Evolutionary conservation across 2,329 filamentous ascomycete species (phyloP).

Genomic region (Aspergillus alliaceus): DNA sequence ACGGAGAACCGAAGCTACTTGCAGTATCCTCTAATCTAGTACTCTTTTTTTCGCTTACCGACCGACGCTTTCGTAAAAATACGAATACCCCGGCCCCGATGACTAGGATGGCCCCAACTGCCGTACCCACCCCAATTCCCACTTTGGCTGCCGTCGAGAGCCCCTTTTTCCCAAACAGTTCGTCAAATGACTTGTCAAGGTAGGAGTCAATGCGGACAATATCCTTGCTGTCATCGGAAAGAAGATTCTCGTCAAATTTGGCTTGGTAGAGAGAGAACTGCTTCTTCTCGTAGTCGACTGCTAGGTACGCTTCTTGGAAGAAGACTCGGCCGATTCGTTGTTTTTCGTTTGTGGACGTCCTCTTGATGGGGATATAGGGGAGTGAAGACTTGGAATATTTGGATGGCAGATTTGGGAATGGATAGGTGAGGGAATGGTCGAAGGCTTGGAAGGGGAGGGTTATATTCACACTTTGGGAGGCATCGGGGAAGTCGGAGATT

Average conservation of each 20-base stretch:
- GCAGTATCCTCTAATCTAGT: not conserved
- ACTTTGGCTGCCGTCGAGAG: not conserved
- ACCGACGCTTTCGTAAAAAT: not conserved
- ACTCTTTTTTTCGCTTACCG: not conserved
- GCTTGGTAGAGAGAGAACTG: not conserved
- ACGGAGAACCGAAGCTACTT: not conserved
- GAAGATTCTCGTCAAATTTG: not conserved
- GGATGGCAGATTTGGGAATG: not conserved
- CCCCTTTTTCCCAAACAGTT: not conserved
- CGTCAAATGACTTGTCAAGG: not conserved
- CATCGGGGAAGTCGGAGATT: slow-evolving; percentile 1
- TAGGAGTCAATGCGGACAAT: not conserved
- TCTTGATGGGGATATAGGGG: not conserved
- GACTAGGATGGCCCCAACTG: not conserved
- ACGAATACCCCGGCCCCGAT: not conserved
- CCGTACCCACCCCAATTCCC: not conserved
- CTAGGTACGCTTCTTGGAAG: slow-evolving; percentile 1
- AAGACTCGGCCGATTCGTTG: slow-evolving; percentile 1
- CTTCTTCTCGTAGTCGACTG: not conserved
- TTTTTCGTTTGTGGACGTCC: not conserved
- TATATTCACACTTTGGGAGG: not conserved
- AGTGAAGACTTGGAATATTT: not conserved
- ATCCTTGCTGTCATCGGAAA: not conserved
- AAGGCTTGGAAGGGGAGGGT: not conserved
- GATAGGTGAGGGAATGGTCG: slow-evolving; percentile 1